Evolutionary conservation across 129 eudicot species (phyloP).

Genomic region (Flaveria trinervia): DNA sequence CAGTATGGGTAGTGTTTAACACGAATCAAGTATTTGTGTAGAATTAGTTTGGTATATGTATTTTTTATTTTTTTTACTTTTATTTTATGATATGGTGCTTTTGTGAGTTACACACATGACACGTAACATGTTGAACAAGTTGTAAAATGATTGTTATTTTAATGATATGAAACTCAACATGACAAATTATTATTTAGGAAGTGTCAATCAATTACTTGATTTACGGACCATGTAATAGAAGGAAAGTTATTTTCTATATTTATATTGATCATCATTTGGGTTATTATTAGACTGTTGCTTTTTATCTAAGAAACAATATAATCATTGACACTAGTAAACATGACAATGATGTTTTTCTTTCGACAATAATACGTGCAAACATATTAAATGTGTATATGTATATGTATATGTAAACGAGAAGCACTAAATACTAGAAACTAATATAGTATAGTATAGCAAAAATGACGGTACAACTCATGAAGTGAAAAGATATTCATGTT

Average conservation of each 20-base stretch:
- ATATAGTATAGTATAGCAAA: no score
- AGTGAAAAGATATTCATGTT: no score
- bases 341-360: not conserved
- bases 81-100: not conserved
- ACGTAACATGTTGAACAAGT: not conserved
- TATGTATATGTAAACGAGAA: no score
- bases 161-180: not conserved
- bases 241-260: not conserved
- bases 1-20: not conserved
- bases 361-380: not conserved
- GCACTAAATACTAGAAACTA: no score
- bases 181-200: constrained; percentile 13
- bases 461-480: no score
- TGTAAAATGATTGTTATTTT: constrained; percentile 1
- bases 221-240: not conserved
- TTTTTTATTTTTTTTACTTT: no score
- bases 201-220: not conserved
- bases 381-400: no score
- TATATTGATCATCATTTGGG: not conserved
- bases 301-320: constrained; percentile 12
- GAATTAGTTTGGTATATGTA: not conserved
- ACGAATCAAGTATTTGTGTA: not conserved
- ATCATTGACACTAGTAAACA: not conserved
- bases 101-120: not conserved
- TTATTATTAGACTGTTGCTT: constrained; percentile 12